Base-by-base conservation (phyloP, 148 eudicot genomes). In the Arbutus unedo region DNA sequence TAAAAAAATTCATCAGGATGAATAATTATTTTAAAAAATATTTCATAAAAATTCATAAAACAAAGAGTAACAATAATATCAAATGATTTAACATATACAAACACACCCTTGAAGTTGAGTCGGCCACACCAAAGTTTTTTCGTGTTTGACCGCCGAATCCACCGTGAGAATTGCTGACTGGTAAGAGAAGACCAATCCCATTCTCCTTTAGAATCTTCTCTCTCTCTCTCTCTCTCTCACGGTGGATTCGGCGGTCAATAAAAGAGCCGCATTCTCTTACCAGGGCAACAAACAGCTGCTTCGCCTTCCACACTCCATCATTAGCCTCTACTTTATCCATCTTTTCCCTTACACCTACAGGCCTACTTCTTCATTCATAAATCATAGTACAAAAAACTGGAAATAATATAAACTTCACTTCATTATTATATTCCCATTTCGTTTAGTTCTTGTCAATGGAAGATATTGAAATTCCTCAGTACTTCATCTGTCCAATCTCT, bases 401-500 rank as follows among this genome's bases (percentile, higher is more conserved):
- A 9, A 67, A 13, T 25, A 7, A 51, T n/a, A 11, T 2, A 15
- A 10, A 48, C 71, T 47, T 8, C 44, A 23, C 6, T 23, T 19
- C 49, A n/a, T 48, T 19, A n/a, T 0, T 3, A 54, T 43, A 0
- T 66, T 49, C 31, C 16, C 13, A 8, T 25, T 76, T 18, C 5
- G 1, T 3, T 43, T 31, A n/a, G 0, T 8, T 60, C 67, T 62
- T 80, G 8, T 81, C 51, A 48, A 88, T 88, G 90, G 90, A 84
- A 4, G 85, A 84, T 15, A 64, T 81, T 38, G 92, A 90, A 81
- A 72, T 87, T 54, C 92, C 92, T 7, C 76, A 84, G 8, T 87
- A 77, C 55, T 90, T 90, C 85, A 81, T 87, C 55, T 90, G 92
- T 25, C 92, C 92, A 5, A 90, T 90, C 3, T 87, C 92, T 21